phyloP scores from a whole-genome alignment of 768 basidiomycete species.

The Rubroboletus pulcherrimus region DNA sequence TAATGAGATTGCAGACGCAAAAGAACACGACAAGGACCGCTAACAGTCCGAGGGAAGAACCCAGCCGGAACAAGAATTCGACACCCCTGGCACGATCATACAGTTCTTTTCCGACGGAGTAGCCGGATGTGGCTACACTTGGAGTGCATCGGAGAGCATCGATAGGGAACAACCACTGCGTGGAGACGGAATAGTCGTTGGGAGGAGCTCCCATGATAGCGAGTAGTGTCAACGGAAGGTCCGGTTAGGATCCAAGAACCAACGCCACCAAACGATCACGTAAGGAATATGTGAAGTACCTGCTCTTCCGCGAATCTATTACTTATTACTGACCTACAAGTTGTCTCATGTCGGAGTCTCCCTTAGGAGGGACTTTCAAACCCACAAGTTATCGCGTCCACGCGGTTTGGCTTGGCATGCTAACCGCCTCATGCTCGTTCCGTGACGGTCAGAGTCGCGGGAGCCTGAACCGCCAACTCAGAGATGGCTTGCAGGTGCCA shows the following conservation, averaged over 20 bases:
- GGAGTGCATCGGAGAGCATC: conserved; percentile 58
- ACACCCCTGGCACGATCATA: conserved; percentile 79
- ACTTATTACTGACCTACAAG: conserved; percentile 13
- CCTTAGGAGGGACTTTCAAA: not conserved
- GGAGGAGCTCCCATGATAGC: conserved; percentile 20
- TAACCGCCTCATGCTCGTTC: not conserved
- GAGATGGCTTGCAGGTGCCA: conserved; percentile 11
- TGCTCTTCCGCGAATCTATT: conserved; percentile 4
- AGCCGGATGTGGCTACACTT: conserved; percentile 44
- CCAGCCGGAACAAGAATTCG: conserved; percentile 82
- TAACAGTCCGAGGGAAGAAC: conserved; percentile 72
- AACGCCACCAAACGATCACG: conserved; percentile 27
- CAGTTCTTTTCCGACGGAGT: conserved; percentile 59
- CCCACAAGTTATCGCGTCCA: not conserved
- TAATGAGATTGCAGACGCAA: conserved; percentile 11
- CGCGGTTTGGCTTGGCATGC: not conserved
- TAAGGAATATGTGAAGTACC: conserved; percentile 11
- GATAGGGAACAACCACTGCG: conserved; percentile 74
- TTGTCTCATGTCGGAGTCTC: not conserved
- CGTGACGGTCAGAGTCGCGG: conserved; percentile 5
- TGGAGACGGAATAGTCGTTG: conserved; percentile 27
- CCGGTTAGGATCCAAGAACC: conserved; percentile 4
- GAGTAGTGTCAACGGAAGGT: not conserved
- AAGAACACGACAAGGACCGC: conserved; percentile 31
- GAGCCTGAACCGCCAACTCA: conserved; percentile 15